Evolutionary conservation across 1,139 yeast genomes (phyloP).

Genomic region (Candida frijolesensis): DNA sequence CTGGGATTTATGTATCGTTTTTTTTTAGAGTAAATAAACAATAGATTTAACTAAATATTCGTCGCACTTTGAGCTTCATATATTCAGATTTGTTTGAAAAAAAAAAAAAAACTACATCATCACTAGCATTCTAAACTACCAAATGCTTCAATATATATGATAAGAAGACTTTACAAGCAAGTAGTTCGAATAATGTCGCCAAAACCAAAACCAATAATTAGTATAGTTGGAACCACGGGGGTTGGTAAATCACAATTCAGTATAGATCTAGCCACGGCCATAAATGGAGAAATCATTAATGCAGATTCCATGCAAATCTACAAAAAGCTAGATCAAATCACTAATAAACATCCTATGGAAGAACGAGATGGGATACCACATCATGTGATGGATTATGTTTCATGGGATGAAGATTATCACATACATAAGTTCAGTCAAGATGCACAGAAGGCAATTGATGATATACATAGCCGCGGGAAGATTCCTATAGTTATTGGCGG

Average conservation of each 20-base stretch:
- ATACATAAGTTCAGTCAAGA: constrained; percentile 81
- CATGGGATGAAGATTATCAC: constrained; percentile 79
- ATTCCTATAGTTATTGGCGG: constrained; percentile 93
- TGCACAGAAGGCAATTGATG: constrained; percentile 59
- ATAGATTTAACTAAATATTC: not conserved
- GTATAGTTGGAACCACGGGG: constrained; percentile 95
- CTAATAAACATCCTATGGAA: constrained; percentile 85
- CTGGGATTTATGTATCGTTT: not conserved
- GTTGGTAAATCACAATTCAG: constrained; percentile 94
- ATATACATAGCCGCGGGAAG: constrained; percentile 71
- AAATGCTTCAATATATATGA: constrained; percentile 1
- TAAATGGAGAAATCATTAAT: constrained; percentile 88
- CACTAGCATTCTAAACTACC: not conserved
- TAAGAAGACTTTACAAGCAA: constrained; percentile 1
- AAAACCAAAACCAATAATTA: constrained; percentile 49
- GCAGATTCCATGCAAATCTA: constrained; percentile 98
- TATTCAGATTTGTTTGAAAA: not conserved
- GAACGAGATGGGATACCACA: constrained; percentile 79
- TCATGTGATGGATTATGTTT: constrained; percentile 83
- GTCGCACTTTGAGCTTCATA: not conserved
- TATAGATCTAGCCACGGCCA: constrained; percentile 73
- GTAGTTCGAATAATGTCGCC: constrained; percentile 20
- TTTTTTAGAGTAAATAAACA: not conserved
- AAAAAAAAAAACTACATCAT: not conserved
- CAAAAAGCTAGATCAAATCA: constrained; percentile 67